Base-by-base conservation (phyloP, 1,284 basidiomycete genomes). In the Singerocomus inundabilis region DNA sequence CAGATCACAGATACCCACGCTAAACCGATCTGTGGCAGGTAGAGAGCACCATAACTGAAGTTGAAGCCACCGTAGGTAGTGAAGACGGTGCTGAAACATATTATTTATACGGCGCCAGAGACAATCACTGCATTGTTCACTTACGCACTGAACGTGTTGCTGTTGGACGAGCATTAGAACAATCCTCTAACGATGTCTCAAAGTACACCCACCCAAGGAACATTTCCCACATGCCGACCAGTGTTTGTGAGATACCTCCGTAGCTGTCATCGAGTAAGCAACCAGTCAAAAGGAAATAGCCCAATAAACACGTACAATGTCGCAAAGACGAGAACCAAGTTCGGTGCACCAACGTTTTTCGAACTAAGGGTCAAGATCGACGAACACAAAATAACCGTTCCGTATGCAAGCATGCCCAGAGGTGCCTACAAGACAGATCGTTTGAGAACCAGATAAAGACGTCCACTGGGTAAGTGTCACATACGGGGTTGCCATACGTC, bases 211-310 rank as follows among this genome's bases (percentile, higher is more conserved):
- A 61, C 63, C 63, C 62, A 32, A 67, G 63, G 51, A 57, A 67
- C 53, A 63, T 59, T 32, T 65, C 64, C 62, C 64, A 67, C 63
- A 66, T 62, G 38, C 64, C 62, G 6, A 63, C 62, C 11, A 63
- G 46, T 2, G 62, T 63, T 45, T 63, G 64, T 15, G 55, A 58
- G 35, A 66, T 67, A 29, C 63, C 62, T 8, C 63, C 64, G 28
- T 67, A 63, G 47, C 64, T 63, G n/a, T 35, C 33, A 46, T 32
- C 10, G 25, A 24, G 21, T 52, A 28, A 42, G 38, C 3, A 5
- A 24, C 18, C 26, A 11, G 16, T 18, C 16, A 36, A 29, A 25
- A 13, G 4, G 4, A 33, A 10, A 32, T 13, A 29, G 21, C 6
- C 13, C n/a, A n/a, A 35, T 25, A 15, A 35, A 33, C 30, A 48